These are phyloP conservation scores for Beauveria varroae DNA, from an alignment of 2,329 filamentous ascomycete species.

Conservation along the genomic window DNA sequence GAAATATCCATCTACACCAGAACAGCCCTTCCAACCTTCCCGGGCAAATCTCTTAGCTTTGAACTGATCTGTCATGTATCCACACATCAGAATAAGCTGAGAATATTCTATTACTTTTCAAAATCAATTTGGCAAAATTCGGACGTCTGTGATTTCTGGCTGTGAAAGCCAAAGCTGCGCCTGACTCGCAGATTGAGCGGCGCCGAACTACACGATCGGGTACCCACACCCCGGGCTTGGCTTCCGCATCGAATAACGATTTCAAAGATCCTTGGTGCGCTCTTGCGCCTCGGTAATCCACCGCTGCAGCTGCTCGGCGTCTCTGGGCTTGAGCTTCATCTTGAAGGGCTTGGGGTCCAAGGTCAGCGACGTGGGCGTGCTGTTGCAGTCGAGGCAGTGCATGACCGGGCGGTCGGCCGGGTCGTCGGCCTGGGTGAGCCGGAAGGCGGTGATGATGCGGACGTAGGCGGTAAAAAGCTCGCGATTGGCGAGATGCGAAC, in stretches of 20 bases:
- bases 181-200: not conserved
- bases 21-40: too few relatives aligned
- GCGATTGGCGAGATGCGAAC: conserved; percentile 55
- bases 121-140: too few relatives aligned
- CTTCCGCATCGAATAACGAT: not conserved
- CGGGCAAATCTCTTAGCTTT: too few relatives aligned
- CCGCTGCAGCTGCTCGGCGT: conserved; percentile 34
- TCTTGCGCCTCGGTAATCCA: conserved; percentile 48
- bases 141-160: too few relatives aligned
- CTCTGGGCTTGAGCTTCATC: conserved; percentile 43
- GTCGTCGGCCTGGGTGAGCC: conserved; percentile 41
- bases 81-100: too few relatives aligned
- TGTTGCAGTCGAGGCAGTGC: conserved; percentile 50
- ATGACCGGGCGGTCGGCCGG: conserved; percentile 42
- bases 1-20: too few relatives aligned
- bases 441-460: conserved; percentile 50
- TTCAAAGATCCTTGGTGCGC: conserved; percentile 36
- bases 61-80: too few relatives aligned
- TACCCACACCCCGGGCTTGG: not conserved
- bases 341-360: conserved; percentile 58
- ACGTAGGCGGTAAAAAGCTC: conserved; percentile 55
- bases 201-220: not conserved
- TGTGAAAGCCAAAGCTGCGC: not conserved
- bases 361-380: conserved; percentile 49
- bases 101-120: too few relatives aligned